Percentiles rank a stretch among this genome's conserved stretches.
phyloP scores from a whole-genome alignment of 495 filamentous ascomycete species.

The Evernia prunastri region DNA sequence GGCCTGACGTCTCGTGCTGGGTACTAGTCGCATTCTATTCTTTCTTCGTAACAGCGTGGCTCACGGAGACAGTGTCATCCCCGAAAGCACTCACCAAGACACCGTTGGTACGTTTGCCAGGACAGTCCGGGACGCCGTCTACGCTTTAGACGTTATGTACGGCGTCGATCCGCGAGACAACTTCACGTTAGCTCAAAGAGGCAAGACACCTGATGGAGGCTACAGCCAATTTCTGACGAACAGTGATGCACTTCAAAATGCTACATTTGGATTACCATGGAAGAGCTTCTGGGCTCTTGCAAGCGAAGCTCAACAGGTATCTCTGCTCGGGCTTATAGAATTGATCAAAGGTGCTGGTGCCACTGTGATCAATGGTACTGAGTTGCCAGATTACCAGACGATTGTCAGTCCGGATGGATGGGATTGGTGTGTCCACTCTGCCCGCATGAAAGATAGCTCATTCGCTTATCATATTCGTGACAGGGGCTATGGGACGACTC shows the following conservation, averaged over 20 bases:
- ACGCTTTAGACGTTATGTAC: constrained; percentile 60
- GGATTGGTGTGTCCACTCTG: constrained; percentile 46
- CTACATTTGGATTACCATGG: constrained; percentile 66
- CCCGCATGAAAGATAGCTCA: neutral
- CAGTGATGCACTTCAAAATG: constrained; percentile 49
- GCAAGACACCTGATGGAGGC: constrained; percentile 46
- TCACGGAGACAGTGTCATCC: constrained; percentile 47
- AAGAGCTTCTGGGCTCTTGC: constrained; percentile 57
- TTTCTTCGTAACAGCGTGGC: neutral
- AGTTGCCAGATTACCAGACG: constrained; percentile 54
- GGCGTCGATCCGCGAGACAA: constrained; percentile 54
- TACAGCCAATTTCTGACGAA: constrained; percentile 51
- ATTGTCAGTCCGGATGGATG: constrained; percentile 58
- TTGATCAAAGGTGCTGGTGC: constrained; percentile 56
- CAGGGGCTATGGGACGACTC: constrained; percentile 52
- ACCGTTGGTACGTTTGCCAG: constrained; percentile 60
- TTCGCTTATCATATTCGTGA: constrained; percentile 1
- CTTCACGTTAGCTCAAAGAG: constrained; percentile 50
- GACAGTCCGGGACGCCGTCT: constrained; percentile 60
- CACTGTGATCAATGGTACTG: constrained; percentile 62
- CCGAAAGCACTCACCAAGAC: constrained; percentile 60
- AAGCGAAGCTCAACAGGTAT: constrained; percentile 44
- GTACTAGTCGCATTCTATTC: constrained; percentile 6
- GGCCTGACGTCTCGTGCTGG: constrained; percentile 55
- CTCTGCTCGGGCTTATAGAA: constrained; percentile 46